Conservation (phyloP, 2,329 filamentous ascomycete species). For the Pseudofabraea citricarpa region DNA sequence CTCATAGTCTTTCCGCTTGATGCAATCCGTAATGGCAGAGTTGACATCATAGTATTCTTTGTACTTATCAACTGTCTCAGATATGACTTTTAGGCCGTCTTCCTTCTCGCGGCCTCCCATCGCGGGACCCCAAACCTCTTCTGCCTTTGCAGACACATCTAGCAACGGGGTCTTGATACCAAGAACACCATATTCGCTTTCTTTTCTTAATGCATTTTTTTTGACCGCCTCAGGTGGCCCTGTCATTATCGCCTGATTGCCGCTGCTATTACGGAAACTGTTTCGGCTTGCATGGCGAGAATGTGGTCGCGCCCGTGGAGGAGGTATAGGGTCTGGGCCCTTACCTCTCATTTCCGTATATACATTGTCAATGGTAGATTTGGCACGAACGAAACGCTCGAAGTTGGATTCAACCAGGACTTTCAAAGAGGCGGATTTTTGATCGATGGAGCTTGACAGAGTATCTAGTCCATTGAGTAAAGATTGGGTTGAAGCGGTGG, state of each 20-base stretch:
- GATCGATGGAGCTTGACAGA: conserved; percentile 87
- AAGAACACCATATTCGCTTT: conserved; percentile 84
- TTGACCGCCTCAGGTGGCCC: conserved; percentile 52
- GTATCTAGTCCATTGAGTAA: conserved; percentile 79
- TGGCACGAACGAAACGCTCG: conserved; percentile 94
- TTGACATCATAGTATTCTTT: conserved; percentile 80
- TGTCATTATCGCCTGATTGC: conserved; percentile 23
- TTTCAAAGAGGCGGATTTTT: conserved; percentile 95
- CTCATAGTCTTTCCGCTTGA: conserved; percentile 89
- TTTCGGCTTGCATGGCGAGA: conserved; percentile 30
- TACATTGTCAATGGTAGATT: conserved; percentile 97
- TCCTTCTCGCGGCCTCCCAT: conserved; percentile 89
- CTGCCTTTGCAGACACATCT: conserved; percentile 88
- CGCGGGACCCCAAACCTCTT: conserved; percentile 96
- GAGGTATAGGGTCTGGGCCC: conserved; percentile 46
- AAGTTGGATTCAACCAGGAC: conserved; percentile 97
- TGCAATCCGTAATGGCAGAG: conserved; percentile 71
- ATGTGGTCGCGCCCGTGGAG: conserved; percentile 29
- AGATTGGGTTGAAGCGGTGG: conserved; percentile 75
- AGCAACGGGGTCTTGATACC: conserved; percentile 85
- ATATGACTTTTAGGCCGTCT: conserved; percentile 74
- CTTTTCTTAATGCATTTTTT: conserved; percentile 88
- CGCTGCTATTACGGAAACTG: conserved; percentile 34
- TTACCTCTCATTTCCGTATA: conserved; percentile 94
- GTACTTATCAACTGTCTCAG: conserved; percentile 72